Conservation (phyloP, 257 asterid species). For the Cordia subcordata region DNA sequence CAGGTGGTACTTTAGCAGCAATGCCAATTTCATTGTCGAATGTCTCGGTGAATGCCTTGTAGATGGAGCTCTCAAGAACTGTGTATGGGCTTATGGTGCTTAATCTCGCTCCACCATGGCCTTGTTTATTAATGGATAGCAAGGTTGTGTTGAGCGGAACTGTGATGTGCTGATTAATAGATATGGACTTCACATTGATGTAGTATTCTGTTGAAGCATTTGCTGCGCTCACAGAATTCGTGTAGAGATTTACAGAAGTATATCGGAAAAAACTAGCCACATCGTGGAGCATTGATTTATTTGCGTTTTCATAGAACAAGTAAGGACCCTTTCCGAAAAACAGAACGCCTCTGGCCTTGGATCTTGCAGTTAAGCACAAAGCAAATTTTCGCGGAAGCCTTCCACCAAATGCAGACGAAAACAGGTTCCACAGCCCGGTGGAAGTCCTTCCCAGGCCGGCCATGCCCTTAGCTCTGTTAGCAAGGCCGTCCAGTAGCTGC, state of each 20-base stretch:
- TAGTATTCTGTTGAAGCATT: not conserved
- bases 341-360: not conserved
- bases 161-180: not conserved
- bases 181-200: conserved; percentile 1
- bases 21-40: not conserved
- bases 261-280: not conserved
- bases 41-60: not conserved
- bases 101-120: conserved; percentile 1
- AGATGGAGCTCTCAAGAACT: conserved; percentile 3
- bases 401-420: conserved; percentile 6
- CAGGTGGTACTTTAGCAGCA: not conserved
- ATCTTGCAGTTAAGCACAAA: not conserved
- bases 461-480: not conserved
- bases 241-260: not conserved
- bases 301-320: not conserved
- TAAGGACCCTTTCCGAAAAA: conserved; percentile 3
- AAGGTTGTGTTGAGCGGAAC: not conserved
- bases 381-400: not conserved
- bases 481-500: not conserved
- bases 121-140: not conserved
- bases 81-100: conserved; percentile 2
- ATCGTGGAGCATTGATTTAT: not conserved
- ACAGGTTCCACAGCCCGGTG: not conserved
- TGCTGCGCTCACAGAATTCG: not conserved
- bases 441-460: not conserved